These are phyloP conservation scores for Cryptococcus wingfieldii DNA, from an alignment of 1,284 basidiomycete species.

Conservation along the genomic window DNA sequence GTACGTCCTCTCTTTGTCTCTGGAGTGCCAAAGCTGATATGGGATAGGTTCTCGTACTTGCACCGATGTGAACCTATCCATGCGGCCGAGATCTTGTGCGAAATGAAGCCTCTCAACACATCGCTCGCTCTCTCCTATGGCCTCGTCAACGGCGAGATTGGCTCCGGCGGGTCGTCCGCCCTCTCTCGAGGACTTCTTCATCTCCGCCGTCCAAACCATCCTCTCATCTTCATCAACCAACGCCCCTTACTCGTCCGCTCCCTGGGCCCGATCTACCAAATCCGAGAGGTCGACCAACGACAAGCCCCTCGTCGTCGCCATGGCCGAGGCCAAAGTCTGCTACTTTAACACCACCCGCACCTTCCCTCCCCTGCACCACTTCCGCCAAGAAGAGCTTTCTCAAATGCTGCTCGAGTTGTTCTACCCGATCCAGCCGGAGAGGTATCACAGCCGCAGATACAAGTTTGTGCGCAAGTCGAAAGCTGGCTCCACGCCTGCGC, in stretches of 20 bases:
- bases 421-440: conserved; percentile 46
- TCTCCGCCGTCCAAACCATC: conserved; percentile 25
- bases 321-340: conserved; percentile 37
- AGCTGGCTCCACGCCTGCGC: conserved; percentile 40
- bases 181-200: conserved; percentile 17
- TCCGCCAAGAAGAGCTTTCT: conserved; percentile 49
- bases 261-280: conserved; percentile 12
- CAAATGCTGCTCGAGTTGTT: conserved; percentile 52
- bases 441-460: conserved; percentile 49
- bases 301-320: conserved; percentile 14
- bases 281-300: not conserved
- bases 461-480: conserved; percentile 52
- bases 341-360: conserved; percentile 26
- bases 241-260: conserved; percentile 14
- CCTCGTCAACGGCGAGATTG: conserved; percentile 41
- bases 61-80: conserved; percentile 43
- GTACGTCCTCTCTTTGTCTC: conserved; percentile 18
- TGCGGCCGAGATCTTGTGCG: conserved; percentile 39
- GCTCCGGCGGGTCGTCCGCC: conserved; percentile 14
- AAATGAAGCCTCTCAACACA: conserved; percentile 50
- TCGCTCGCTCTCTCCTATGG: conserved; percentile 31
- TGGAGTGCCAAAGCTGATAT: not conserved
- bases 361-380: conserved; percentile 37
- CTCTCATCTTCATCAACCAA: conserved; percentile 7
- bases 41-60: conserved; percentile 41